Evolutionary conservation across 805 yeast genomes (phyloP), one percentile per base, ranked within the genome.

Genomic region (Maudiozyma serrabonitensis): DNA sequence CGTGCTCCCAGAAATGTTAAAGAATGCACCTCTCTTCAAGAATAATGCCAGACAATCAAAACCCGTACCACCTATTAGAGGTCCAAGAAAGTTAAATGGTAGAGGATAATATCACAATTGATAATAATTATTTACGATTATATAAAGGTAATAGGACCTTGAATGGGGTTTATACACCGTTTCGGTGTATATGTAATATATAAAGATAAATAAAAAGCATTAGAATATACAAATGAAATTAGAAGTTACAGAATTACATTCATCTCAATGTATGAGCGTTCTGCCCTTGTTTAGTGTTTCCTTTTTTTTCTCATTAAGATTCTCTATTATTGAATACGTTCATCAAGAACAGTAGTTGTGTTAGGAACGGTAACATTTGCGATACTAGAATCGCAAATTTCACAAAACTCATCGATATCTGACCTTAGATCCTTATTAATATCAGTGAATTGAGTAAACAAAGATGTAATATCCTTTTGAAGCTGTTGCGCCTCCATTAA

Each of bases 21-120:
- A 75, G 57, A 80, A 88, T 63, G 96, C 98, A 1, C 98, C 98
- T 13, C 78, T 90, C 81, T 84, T 91, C 58, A 81, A 80, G 56
- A 69, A 72, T 62, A 69, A 72, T 62, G 68, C 76, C 66, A 63
- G 71, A 0, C 67, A 71, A 46, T 77, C 76, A 23, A 82, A 77
- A 62, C 88, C 87, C 3, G 78, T 80, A 46, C 87, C 88, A 18
- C 89, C 89, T 7, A 75, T 82, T 35, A 74, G 87, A 57, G 84
- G 83, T 7, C 81, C 82, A 45, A 70, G 63, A 51, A 70, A 71
- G 58, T 64, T 63, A 54, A 65, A 43, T 50, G 32, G 32, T 23
- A 7, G 13, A 31, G 11, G 43, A 62, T 39, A 50, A 7, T n/a
- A 35, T 35, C 38, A 35, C 15, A 15, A 15, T 12, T 13, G 19